Evolutionary conservation across 768 basidiomycete species (phyloP).

Genomic region (Agrocybe praecox): DNA sequence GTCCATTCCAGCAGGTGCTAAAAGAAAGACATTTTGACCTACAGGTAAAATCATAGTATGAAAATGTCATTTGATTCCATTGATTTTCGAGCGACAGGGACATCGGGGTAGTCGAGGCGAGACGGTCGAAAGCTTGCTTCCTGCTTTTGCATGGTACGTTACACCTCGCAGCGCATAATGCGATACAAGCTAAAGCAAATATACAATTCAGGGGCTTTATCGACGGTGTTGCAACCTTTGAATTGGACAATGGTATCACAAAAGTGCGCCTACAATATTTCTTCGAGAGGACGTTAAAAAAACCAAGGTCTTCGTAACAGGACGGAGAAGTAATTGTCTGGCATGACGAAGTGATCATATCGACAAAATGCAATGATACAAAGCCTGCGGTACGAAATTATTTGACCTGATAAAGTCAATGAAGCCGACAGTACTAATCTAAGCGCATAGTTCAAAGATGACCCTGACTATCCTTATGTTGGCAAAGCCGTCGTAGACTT

Average conservation of each 20-base stretch:
- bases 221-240: slow-evolving; percentile 75
- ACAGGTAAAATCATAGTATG: slow-evolving; percentile 37
- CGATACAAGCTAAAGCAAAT: too few relatives aligned
- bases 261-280: slow-evolving; percentile 40
- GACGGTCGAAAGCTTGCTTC: slow-evolving; percentile 71
- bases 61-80: neutral
- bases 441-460: slow-evolving; percentile 46
- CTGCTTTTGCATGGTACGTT: slow-evolving; percentile 79
- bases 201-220: slow-evolving; percentile 71
- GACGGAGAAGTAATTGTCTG: slow-evolving; percentile 80
- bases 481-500: slow-evolving; percentile 77
- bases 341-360: slow-evolving; percentile 72
- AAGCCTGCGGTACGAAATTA: slow-evolving; percentile 60
- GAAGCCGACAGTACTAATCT: too few relatives aligned
- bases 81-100: slow-evolving; percentile 42
- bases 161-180: too few relatives aligned
- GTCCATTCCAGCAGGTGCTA: slow-evolving; percentile 6
- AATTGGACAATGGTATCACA: slow-evolving; percentile 79
- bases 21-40: slow-evolving; percentile 45
- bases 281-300: too few relatives aligned
- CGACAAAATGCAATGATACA: slow-evolving; percentile 73
- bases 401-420: too few relatives aligned
- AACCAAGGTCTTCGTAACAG: too few relatives aligned
- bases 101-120: slow-evolving; percentile 81
- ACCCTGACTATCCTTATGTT: slow-evolving; percentile 74